Percentiles rank a stretch among this genome's conserved stretches.
phyloP scores from a whole-genome alignment of 2,329 filamentous ascomycete species.

The Samsoniella hepiali region DNA sequence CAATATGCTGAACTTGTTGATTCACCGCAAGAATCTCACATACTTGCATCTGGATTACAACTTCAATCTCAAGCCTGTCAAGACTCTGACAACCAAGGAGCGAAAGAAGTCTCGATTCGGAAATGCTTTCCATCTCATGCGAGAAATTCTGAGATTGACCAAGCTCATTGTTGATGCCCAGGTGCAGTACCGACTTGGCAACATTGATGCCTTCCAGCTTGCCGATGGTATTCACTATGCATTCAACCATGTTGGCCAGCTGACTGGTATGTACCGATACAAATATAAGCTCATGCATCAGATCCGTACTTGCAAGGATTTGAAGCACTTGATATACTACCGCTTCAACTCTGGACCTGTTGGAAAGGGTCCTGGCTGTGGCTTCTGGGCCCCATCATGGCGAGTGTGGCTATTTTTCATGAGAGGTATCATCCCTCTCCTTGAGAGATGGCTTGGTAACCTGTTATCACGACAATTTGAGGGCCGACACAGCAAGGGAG shows the following conservation, averaged over 20 bases:
- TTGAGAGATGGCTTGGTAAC: constrained; percentile 97
- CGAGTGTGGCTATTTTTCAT: constrained; percentile 99
- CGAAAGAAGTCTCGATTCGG: constrained; percentile 98
- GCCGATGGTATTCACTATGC: constrained; percentile 98
- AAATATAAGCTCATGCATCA: constrained; percentile 99
- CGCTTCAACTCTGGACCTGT: constrained; percentile 96
- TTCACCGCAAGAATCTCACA: constrained; percentile 96
- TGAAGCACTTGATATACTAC: constrained; percentile 99
- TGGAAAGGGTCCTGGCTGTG: constrained; percentile 94
- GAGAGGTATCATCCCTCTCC: constrained; percentile 92
- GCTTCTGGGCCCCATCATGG: constrained; percentile 99
- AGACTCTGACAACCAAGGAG: constrained; percentile 97
- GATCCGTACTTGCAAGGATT: constrained; percentile 96
- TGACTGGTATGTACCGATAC: constrained; percentile 99
- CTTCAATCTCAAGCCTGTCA: constrained; percentile 98
- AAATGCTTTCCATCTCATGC: constrained; percentile 98
- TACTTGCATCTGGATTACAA: constrained; percentile 99
- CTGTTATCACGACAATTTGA: constrained; percentile 96
- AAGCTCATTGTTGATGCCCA: constrained; percentile 98
- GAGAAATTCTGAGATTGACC: constrained; percentile 90
- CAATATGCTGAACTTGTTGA: constrained; percentile 97
- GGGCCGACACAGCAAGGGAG: constrained; percentile 96
- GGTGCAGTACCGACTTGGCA: constrained; percentile 94
- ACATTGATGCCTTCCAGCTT: constrained; percentile 98
- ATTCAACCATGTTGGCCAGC: constrained; percentile 97